A percentile compares a stretch with the other conserved stretches of the same genome.
These are phyloP conservation scores for Dendrobium officinale DNA, from an alignment of 106 monocot genomes.

Conservation along the genomic window DNA sequence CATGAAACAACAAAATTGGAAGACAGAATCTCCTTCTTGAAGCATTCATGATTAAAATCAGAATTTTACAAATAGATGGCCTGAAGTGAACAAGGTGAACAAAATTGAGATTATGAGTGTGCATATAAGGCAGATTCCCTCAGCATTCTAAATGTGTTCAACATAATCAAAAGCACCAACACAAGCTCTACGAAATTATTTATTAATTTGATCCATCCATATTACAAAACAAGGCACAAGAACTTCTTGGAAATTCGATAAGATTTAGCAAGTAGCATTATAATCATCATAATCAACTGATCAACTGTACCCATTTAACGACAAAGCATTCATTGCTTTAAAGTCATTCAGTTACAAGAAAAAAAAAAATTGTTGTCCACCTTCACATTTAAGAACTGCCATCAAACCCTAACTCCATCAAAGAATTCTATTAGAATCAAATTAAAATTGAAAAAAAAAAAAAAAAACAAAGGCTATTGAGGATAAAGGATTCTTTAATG, in stretches of 20 bases:
- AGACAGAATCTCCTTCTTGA: background rate
- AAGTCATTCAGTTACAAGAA: background rate
- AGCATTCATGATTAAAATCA: background rate
- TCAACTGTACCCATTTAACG: background rate
- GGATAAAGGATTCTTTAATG: too few species aligned
- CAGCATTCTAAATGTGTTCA: background rate
- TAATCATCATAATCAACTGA: background rate
- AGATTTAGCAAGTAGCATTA: background rate
- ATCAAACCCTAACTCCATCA: background rate
- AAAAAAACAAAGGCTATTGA: background rate
- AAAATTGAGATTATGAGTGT: background rate
- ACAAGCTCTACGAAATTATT: background rate
- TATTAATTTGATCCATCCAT: slow-evolving; percentile 1
- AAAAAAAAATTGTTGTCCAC: background rate
- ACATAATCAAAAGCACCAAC: background rate
- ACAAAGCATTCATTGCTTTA: background rate
- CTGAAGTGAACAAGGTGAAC: background rate
- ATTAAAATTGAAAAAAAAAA: background rate
- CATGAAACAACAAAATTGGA: background rate
- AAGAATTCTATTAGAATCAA: background rate
- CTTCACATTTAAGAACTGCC: background rate
- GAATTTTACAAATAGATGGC: background rate
- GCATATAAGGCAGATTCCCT: background rate
- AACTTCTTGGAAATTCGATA: background rate
- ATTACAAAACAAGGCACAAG: background rate